A percentile compares a stretch with the other conserved stretches of the same genome.
Conservation (phyloP, 495 filamentous ascomycete species). For the Pseudotulostoma volvatum region DNA sequence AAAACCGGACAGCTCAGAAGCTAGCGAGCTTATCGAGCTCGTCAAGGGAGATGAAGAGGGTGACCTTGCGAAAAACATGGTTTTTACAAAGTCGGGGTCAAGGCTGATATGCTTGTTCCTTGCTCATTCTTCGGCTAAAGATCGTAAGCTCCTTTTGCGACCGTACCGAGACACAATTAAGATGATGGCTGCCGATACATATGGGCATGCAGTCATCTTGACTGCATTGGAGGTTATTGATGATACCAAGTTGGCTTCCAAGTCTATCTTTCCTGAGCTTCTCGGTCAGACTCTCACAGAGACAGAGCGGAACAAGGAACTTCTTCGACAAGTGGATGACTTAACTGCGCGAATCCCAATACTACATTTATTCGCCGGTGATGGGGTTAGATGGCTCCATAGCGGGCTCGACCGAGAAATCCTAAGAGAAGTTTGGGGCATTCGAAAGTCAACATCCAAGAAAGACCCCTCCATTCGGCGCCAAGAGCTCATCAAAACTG, state of each 20-base stretch:
- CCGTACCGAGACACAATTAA: slow-evolving; percentile 74
- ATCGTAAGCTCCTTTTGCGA: slow-evolving; percentile 74
- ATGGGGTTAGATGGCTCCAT: slow-evolving; percentile 53
- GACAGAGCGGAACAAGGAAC: slow-evolving; percentile 40
- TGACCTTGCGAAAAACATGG: slow-evolving; percentile 81
- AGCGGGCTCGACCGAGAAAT: slow-evolving; percentile 43
- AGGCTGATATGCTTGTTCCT: slow-evolving; percentile 65
- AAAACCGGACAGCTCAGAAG: slow-evolving; percentile 56
- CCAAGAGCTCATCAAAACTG: slow-evolving; percentile 51
- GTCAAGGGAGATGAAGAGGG: slow-evolving; percentile 81
- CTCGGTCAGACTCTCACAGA: slow-evolving; percentile 46
- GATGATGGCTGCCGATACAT: slow-evolving; percentile 57
- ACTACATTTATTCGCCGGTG: slow-evolving; percentile 67
- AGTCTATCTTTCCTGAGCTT: slow-evolving; percentile 70
- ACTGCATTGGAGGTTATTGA: slow-evolving; percentile 81
- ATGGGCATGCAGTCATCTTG: slow-evolving; percentile 69
- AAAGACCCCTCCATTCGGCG: slow-evolving; percentile 66
- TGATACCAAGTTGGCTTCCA: slow-evolving; percentile 77
- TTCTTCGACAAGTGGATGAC: slow-evolving; percentile 47
- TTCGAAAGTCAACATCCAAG: slow-evolving; percentile 69
- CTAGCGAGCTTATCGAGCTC: slow-evolving; percentile 74
- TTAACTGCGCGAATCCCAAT: slow-evolving; percentile 59
- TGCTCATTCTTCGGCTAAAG: slow-evolving; percentile 76
- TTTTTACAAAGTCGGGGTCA: slow-evolving; percentile 81
- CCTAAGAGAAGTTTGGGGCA: slow-evolving; percentile 55